Evolutionary conservation across 257 asterid species (phyloP).

Genomic region (Rubia yunnanensis): DNA sequence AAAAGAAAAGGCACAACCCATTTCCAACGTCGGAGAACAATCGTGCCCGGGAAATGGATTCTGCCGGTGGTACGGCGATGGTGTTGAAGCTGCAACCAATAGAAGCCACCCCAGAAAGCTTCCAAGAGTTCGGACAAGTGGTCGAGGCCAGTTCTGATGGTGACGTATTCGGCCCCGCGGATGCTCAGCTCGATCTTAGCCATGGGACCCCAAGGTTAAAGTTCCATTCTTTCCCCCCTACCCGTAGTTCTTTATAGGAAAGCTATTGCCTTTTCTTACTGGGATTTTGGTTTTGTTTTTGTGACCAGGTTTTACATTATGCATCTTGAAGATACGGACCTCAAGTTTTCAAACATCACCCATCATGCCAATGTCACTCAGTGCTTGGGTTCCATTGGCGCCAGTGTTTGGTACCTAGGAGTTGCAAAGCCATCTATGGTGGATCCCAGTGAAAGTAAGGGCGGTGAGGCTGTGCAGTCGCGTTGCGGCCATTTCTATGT

Average conservation of each 20-base stretch:
- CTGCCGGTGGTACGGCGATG: conserved; percentile 6
- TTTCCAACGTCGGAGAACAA: background rate
- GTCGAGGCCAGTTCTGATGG: conserved; percentile 61
- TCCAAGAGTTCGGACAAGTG: conserved; percentile 75
- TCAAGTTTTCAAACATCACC: conserved; percentile 56
- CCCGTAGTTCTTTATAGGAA: background rate
- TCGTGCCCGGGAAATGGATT: conserved; percentile 17
- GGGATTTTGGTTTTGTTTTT: background rate
- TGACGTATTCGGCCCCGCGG: conserved; percentile 62
- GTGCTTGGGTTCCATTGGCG: conserved; percentile 82
- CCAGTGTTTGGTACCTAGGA: conserved; percentile 86
- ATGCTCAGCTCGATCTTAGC: conserved; percentile 80
- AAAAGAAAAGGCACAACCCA: background rate
- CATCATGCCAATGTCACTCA: conserved; percentile 91
- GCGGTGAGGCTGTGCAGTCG: conserved; percentile 34
- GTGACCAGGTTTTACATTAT: conserved; percentile 62
- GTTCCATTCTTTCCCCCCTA: background rate
- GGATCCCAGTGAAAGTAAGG: conserved; percentile 28
- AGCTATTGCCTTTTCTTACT: background rate
- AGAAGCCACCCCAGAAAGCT: conserved; percentile 73
- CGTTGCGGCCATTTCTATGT: conserved; percentile 53
- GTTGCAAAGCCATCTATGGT: conserved; percentile 73
- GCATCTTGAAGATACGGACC: conserved; percentile 58
- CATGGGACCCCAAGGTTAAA: conserved; percentile 65
- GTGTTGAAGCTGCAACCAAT: conserved; percentile 45